These are phyloP conservation scores for Phylloboletellus chloephorus DNA, from an alignment of 1,284 basidiomycete genomes.

Conservation along the genomic window DNA sequence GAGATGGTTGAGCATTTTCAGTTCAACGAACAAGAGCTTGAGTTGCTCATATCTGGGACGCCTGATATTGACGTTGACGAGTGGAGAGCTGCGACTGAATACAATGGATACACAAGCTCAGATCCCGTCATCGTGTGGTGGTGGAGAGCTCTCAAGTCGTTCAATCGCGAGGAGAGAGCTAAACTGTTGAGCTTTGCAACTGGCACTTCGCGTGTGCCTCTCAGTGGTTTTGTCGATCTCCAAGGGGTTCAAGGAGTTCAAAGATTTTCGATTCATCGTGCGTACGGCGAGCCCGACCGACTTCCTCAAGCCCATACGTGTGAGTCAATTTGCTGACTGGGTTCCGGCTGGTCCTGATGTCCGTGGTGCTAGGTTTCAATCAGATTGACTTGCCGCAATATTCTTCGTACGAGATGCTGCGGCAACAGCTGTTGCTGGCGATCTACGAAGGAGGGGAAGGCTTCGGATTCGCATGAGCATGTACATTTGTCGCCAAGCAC, in stretches of 20 bases:
- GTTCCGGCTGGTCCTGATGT: conserved; percentile 12
- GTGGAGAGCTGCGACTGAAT: conserved; percentile 93
- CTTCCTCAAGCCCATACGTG: conserved; percentile 91
- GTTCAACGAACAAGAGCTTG: conserved; percentile 98
- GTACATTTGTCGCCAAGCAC: conserved; percentile 5
- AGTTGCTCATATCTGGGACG: conserved; percentile 94
- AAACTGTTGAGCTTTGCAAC: conserved; percentile 98
- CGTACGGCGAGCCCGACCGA: conserved; percentile 80
- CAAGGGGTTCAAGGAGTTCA: conserved; percentile 95
- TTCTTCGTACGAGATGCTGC: conserved; percentile 89
- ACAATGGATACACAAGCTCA: conserved; percentile 79
- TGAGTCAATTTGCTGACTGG: conserved; percentile 33
- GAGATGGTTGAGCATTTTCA: conserved; percentile 36
- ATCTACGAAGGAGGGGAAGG: conserved; percentile 93
- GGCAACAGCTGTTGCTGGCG: conserved; percentile 81
- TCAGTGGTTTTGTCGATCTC: conserved; percentile 88
- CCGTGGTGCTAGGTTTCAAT: conserved; percentile 59
- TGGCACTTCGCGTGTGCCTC: conserved; percentile 88
- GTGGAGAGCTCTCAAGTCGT: conserved; percentile 98
- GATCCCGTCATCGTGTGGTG: conserved; percentile 98
- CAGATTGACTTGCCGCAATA: conserved; percentile 88
- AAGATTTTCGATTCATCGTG: conserved; percentile 93
- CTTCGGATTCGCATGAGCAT: conserved; percentile 71
- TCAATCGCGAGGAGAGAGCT: conserved; percentile 94
- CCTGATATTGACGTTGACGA: conserved; percentile 99